Percentiles rank a stretch among this genome's conserved stretches.
phyloP scores from a whole-genome alignment of 306 rosid genomes.

The Styphnolobium japonicum region DNA sequence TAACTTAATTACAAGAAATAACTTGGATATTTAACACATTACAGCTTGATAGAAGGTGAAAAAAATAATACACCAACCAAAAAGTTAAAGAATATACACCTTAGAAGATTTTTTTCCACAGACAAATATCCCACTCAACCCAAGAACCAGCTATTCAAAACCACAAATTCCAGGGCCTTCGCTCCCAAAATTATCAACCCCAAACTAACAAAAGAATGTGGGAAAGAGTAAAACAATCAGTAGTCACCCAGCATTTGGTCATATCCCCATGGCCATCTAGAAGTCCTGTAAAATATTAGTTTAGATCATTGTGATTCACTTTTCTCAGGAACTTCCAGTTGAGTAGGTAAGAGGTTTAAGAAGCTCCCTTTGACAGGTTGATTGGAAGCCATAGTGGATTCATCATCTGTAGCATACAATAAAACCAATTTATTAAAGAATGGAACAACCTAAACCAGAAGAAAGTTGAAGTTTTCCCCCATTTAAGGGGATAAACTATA shows the following conservation, averaged over 20 bases:
- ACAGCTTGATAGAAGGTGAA: slow-evolving; percentile 37
- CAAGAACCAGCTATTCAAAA: slow-evolving; percentile 47
- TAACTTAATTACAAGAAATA: slow-evolving; percentile 51
- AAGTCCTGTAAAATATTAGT: slow-evolving; percentile 36
- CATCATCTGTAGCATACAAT: slow-evolving; percentile 57
- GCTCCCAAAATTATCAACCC: slow-evolving; percentile 36
- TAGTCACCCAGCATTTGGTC: slow-evolving; percentile 34
- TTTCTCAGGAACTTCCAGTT: slow-evolving; percentile 85
- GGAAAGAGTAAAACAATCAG: slow-evolving; percentile 33
- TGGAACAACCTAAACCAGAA: background rate
- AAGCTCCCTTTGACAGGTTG: slow-evolving; percentile 88
- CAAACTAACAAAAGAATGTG: slow-evolving; percentile 45
- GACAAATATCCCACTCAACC: slow-evolving; percentile 42
- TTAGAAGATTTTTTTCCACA: slow-evolving; percentile 34
- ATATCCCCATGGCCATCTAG: slow-evolving; percentile 30
- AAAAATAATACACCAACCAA: slow-evolving; percentile 33
- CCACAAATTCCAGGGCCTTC: slow-evolving; percentile 45
- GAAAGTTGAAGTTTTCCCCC: background rate
- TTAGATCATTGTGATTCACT: slow-evolving; percentile 48
- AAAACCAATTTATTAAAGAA: background rate
- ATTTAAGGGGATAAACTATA: too few species aligned
- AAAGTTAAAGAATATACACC: slow-evolving; percentile 56
- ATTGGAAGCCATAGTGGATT: slow-evolving; percentile 49
- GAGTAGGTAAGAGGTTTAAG: slow-evolving; percentile 80
- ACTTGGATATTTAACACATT: slow-evolving; percentile 32